These are phyloP conservation scores for Blastobotrys raffinosifermentans DNA, from an alignment of 1,139 yeast genomes.

Conservation along the genomic window DNA sequence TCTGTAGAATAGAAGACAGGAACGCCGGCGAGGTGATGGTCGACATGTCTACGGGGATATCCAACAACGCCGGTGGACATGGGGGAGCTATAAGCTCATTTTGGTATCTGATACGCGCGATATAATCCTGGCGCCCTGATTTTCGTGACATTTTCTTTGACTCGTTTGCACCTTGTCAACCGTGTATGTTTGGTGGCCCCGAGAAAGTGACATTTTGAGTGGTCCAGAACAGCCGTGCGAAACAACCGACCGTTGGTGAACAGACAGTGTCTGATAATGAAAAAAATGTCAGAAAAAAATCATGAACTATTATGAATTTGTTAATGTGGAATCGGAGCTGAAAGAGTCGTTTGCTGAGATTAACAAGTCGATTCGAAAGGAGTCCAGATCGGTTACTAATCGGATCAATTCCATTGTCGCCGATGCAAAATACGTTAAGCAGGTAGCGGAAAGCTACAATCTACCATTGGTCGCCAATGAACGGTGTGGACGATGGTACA, in stretches of 20 bases:
- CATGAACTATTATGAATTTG: too few relatives aligned
- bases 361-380: constrained; percentile 42
- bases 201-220: too few relatives aligned
- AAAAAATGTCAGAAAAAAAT: too few relatives aligned
- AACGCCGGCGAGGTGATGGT: constrained; percentile 54
- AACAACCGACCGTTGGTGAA: too few relatives aligned
- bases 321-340: too few relatives aligned
- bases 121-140: constrained; percentile 62
- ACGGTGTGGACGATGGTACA: constrained; percentile 87
- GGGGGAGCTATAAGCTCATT: constrained; percentile 93
- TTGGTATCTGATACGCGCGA: constrained; percentile 78
- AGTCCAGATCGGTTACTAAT: constrained; percentile 52
- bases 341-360: too few relatives aligned
- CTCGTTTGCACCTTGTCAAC: too few relatives aligned
- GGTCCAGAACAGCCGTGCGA: too few relatives aligned
- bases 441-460: constrained; percentile 30
- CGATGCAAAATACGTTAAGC: constrained; percentile 47
- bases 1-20: constrained; percentile 67
- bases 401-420: constrained; percentile 63
- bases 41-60: constrained; percentile 41
- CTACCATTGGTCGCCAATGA: constrained; percentile 56
- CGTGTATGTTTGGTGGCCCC: too few relatives aligned
- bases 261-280: too few relatives aligned
- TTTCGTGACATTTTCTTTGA: constrained; percentile 18
- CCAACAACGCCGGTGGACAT: constrained; percentile 78